phyloP scores from a whole-genome alignment of 345 rosid species.

The Ceriops zippeliana region DNA sequence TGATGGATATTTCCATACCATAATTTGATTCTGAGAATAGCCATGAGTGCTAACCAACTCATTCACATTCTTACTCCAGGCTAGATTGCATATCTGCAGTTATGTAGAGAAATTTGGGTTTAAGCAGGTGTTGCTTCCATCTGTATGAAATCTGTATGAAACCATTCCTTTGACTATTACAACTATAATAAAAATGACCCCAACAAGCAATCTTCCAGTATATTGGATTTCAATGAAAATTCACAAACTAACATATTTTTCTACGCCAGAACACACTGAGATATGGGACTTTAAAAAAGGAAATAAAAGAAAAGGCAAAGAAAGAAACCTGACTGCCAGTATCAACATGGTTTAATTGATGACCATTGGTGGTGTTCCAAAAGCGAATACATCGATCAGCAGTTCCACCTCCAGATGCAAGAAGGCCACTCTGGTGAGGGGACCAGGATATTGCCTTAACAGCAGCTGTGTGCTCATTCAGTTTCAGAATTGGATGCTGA shows the following conservation, averaged over 20 bases:
- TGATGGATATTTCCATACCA: conserved; percentile 97
- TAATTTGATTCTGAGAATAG: conserved; percentile 94
- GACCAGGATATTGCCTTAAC: conserved; percentile 98
- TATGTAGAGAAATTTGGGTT: not conserved
- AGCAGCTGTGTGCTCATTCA: conserved; percentile 96
- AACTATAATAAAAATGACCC: no score
- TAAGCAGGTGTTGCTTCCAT: no score
- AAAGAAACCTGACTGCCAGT: conserved; percentile 82
- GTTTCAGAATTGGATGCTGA: conserved; percentile 63
- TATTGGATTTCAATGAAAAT: no score
- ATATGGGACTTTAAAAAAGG: not conserved
- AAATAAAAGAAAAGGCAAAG: not conserved
- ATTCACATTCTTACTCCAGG: conserved; percentile 97
- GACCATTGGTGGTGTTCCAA: conserved; percentile 92
- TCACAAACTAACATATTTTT: no score
- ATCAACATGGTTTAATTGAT: conserved; percentile 77
- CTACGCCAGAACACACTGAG: no score
- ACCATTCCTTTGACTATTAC: no score
- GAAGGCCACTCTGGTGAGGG: conserved; percentile 91
- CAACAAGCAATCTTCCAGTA: no score
- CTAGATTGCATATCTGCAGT: conserved; percentile 77
- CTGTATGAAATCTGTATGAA: no score
- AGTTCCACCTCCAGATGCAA: conserved; percentile 98
- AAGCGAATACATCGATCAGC: conserved; percentile 95
- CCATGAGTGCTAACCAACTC: conserved; percentile 97